These are phyloP conservation scores for Zygosaccharomyces siamensis DNA, from an alignment of 805 yeast species.

Conservation along the genomic window DNA sequence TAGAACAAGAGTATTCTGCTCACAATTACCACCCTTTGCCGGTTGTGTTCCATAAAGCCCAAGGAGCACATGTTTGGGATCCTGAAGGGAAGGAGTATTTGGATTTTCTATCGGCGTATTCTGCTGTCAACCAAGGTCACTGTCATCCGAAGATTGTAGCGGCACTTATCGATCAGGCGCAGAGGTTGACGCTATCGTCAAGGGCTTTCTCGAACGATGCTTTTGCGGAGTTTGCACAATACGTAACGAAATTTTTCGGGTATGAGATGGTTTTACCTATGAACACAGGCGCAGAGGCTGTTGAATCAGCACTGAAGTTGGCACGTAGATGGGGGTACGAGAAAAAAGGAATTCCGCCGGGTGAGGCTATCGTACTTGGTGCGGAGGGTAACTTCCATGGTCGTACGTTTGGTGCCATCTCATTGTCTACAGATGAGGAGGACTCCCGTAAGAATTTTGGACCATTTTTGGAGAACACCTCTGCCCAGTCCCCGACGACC, in stretches of 20 bases:
- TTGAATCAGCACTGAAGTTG: constrained; percentile 86
- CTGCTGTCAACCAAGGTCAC: constrained; percentile 97
- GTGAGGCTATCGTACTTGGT: constrained; percentile 81
- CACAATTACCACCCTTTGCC: constrained; percentile 97
- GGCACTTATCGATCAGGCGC: constrained; percentile 85
- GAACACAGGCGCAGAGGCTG: constrained; percentile 99
- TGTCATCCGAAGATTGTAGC: constrained; percentile 89
- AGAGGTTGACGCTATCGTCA: constrained; percentile 75
- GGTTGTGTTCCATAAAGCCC: constrained; percentile 81
- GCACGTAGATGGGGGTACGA: constrained; percentile 98
- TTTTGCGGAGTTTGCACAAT: constrained; percentile 83
- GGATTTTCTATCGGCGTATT: constrained; percentile 90
- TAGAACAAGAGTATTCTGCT: constrained; percentile 81
- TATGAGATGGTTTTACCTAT: constrained; percentile 93
- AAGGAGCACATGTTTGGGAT: constrained; percentile 95
- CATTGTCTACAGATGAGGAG: constrained; percentile 87
- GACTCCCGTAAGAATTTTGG: constrained; percentile 88
- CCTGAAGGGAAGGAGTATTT: constrained; percentile 94
- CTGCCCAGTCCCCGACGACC: constrained; percentile 69
- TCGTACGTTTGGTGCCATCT: constrained; percentile 88
- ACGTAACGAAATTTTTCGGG: constrained; percentile 78
- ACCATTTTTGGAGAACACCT: constrained; percentile 79
- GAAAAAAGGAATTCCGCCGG: constrained; percentile 74
- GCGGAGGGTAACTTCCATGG: constrained; percentile 95
- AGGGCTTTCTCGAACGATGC: constrained; percentile 90